Evolutionary conservation across 495 filamentous ascomycete genomes (phyloP), one percentile per base, ranked within the genome.

Genomic region (Hyaloscypha variabilis): DNA sequence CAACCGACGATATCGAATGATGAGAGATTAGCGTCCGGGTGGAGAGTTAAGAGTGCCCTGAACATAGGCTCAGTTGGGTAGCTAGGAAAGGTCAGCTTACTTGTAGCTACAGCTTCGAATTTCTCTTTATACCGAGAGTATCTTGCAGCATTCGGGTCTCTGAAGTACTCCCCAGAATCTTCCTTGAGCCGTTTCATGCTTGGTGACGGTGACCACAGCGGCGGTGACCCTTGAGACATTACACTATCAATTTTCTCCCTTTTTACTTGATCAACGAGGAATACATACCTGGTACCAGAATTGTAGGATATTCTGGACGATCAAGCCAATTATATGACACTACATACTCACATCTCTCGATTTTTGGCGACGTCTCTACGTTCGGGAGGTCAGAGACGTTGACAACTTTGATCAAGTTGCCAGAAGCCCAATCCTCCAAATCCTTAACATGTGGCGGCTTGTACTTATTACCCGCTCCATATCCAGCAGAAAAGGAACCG

Each of bases 401-500:
- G 51, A 53, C n/a, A 53, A 53, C 10, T 53, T 53, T 53, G 24
- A 53, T 28, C 51, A 53, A 53, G 14, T 53, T 53, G 51, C 51
- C 51, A 53, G 51, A 53, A 53, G 46, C 56, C 29, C 26, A 23
- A 8, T 60, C 49, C 29, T 54, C 56, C 42, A 60, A 34, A 34
- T 29, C 30, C 21, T 60, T 66, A 25, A 60, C 28, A 54, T 66
- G 63, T 28, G 63, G 56, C 1, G 63, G 63, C 46, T 66, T 60
- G 29, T 66, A 60, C 56, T 54, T 54, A 25, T 60, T 42, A 19
- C 25, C 26, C 1, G 13, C 59, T 30, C 25, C 46, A 62, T 62
- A 25, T 24, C 59, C 10, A 26, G 39, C 26, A 53, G 60, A 6
- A 46, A 63, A 39, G 46, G 60, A 28, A 49, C 30, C 21, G 50